Evolutionary conservation across 1,284 basidiomycete genomes (phyloP).

Genomic region (Moesziomyces globuligerus): DNA sequence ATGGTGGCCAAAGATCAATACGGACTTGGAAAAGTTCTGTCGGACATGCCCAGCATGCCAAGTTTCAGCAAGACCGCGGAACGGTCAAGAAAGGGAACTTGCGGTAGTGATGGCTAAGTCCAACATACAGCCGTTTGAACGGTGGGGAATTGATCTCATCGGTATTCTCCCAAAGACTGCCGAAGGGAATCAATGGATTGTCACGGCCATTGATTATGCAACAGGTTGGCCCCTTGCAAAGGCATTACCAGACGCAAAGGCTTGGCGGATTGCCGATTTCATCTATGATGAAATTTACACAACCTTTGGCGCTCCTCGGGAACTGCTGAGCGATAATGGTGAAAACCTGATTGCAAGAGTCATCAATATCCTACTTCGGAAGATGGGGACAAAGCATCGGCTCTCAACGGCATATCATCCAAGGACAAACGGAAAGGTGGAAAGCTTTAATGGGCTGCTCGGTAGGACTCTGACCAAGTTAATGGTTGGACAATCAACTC

Average conservation of each 20-base stretch:
- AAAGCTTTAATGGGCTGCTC: constrained; percentile 18
- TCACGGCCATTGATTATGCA: no score
- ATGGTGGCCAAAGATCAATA: constrained; percentile 8
- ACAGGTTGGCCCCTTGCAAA: constrained; percentile 11
- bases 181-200: constrained; percentile 6
- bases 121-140: constrained; percentile 6
- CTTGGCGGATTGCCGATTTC: constrained; percentile 7
- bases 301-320: constrained; percentile 6
- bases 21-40: constrained; percentile 3
- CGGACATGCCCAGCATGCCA: constrained; percentile 5
- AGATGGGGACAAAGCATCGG: constrained; percentile 1
- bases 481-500: constrained; percentile 1
- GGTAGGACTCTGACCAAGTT: constrained; percentile 1
- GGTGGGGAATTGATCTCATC: constrained; percentile 11
- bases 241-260: constrained; percentile 3
- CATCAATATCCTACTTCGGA: background rate
- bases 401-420: constrained; percentile 21
- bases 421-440: constrained; percentile 17
- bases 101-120: constrained; percentile 2
- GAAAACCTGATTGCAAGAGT: constrained; percentile 5
- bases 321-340: constrained; percentile 7
- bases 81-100: constrained; percentile 7
- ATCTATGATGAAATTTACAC: constrained; percentile 2
- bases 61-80: background rate
- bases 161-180: background rate